Conservation (phyloP, 371 early-diverging fungal genomes). For the Mortierella sp. region DNA sequence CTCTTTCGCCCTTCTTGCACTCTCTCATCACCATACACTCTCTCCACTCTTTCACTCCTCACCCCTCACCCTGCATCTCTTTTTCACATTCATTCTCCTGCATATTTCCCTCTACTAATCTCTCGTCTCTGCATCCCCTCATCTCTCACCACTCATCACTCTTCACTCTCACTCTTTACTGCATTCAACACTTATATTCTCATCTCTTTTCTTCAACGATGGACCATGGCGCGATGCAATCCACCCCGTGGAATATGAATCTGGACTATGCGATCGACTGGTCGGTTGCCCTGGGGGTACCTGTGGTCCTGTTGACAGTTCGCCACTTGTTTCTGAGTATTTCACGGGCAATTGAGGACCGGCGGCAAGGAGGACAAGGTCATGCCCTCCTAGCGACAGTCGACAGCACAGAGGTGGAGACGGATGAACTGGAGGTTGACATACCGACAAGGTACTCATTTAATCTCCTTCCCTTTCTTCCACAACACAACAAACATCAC, state of each 20-base stretch:
- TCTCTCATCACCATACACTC: background rate
- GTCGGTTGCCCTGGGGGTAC: constrained; percentile 33
- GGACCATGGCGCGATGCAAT: constrained; percentile 12
- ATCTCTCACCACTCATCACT: background rate
- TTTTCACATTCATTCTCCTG: no score
- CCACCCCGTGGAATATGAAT: constrained; percentile 53
- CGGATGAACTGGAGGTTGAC: constrained; percentile 21
- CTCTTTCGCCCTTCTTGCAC: background rate
- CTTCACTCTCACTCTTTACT: background rate
- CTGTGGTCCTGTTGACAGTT: constrained; percentile 32
- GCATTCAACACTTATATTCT: background rate
- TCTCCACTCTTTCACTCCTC: background rate
- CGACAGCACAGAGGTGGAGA: background rate
- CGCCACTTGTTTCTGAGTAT: constrained; percentile 12
- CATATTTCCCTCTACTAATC: no score
- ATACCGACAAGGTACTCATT: constrained; percentile 37
- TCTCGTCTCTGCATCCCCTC: no score
- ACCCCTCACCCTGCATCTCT: background rate
- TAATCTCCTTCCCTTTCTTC: background rate
- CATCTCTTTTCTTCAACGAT: constrained; percentile 11
- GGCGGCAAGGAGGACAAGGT: constrained; percentile 14
- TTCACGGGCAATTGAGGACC: background rate
- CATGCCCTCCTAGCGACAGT: background rate
- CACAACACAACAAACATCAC: background rate
- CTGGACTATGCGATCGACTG: constrained; percentile 43